Percentiles rank a stretch among this genome's conserved stretches.
Evolutionary conservation across 768 basidiomycete species (phyloP).

Genomic region (Mycena galopus): DNA sequence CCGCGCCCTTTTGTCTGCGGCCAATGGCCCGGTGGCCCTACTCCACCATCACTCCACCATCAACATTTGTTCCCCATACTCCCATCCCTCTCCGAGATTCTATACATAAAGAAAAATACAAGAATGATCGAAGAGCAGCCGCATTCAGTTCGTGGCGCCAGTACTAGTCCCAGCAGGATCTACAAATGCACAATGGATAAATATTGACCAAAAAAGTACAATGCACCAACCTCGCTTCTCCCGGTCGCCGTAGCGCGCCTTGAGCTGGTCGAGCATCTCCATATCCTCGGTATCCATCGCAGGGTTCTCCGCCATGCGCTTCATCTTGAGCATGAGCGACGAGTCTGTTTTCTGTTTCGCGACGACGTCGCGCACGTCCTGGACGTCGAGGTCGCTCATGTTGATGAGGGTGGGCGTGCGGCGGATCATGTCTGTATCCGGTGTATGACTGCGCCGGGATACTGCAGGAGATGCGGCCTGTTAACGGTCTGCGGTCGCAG

Average conservation of each 20-base stretch:
- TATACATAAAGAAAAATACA: not conserved
- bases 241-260: conserved; percentile 43
- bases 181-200: not conserved
- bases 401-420: conserved; percentile 81
- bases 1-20: no score
- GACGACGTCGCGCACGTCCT: conserved; percentile 78
- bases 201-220: not conserved
- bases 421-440: conserved; percentile 69
- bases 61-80: no score
- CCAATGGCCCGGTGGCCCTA: no score
- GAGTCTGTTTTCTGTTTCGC: conserved; percentile 61
- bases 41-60: no score
- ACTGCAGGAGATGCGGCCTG: not conserved
- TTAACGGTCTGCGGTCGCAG: conserved; percentile 25
- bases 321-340: conserved; percentile 57
- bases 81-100: no score
- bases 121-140: no score
- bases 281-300: conserved; percentile 45
- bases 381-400: conserved; percentile 83
- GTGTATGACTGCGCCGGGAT: no score
- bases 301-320: conserved; percentile 59
- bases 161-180: conserved; percentile 20
- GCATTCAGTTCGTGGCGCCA: not conserved
- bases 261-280: conserved; percentile 49
- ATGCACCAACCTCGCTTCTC: conserved; percentile 36